Evolutionary conservation across 306 rosid genomes (phyloP), one percentile per base, ranked within the genome.

Genomic region (Malus sieversii): DNA sequence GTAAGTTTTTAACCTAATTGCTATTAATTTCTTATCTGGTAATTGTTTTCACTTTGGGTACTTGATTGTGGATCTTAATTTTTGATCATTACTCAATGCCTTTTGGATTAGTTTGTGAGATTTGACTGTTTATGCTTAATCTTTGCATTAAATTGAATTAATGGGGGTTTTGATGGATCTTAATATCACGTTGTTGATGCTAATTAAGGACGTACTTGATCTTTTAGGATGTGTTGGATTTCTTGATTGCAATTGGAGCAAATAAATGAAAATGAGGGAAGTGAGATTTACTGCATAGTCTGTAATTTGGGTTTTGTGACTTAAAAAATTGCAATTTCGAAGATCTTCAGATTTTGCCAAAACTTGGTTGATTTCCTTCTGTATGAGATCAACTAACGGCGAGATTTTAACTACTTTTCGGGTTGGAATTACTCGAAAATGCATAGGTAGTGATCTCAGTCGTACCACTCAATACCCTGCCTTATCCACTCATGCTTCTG

Each of bases 1-100:
- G 77, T 73, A 74, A 35, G 73, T 27, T 45, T 38, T 58, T n/a
- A 70, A 52, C 55, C 27, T 42, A 42, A 42, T 42, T 20, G 9
- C 42, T 38, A 6, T 38, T 38, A 38, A 7, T 14, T 32, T 58
- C 44, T 32, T 60, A 53, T 9, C 45, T 42, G 12, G 4, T 42
- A 42, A 10, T 42, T 42, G 45, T 10, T 40, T 40, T 59, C 44
- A 58, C 70, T 66, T 75, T 44, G 1, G 65, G 35, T 63, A 40
- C 48, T 73, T 65, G n/a, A 12, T 71, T 71, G 40, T 84, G 80
- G 86, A 86, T 88, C 86, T 48, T 71, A 67, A 74, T 61, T 55
- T 55, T 69, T 51, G 70, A 73, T 58, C 69, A 38, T 69, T 66
- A 53, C 30, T 20, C 20, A 35, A 33, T 10, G 66, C 58, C 53